These are phyloP conservation scores for Backusella circina DNA, from an alignment of 192 early-diverging fungal genomes.

Conservation along the genomic window DNA sequence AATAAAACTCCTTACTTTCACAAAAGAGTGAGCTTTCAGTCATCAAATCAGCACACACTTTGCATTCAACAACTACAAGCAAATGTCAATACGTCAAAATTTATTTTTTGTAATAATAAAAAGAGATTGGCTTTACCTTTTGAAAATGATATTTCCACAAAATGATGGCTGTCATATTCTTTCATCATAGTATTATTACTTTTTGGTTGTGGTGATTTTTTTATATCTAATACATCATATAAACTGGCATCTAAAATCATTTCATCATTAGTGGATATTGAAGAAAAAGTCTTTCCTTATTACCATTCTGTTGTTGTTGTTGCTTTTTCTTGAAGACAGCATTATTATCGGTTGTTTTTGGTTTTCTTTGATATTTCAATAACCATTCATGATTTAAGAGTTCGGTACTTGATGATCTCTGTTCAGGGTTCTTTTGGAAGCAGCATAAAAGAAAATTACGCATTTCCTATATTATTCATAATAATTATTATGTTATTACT, in stretches of 20 bases:
- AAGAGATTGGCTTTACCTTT: conserved; percentile 37
- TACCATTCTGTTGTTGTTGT: neutral
- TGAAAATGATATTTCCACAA: conserved; percentile 53
- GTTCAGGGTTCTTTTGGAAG: conserved; percentile 76
- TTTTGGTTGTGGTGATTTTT: neutral
- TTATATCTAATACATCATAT: neutral
- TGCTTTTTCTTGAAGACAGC: neutral
- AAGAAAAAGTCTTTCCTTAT: neutral
- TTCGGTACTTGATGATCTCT: conserved; percentile 66
- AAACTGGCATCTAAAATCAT: neutral
- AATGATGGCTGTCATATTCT: conserved; percentile 35
- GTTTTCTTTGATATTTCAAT: conserved; percentile 26
- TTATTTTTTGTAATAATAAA: neutral
- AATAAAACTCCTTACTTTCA: conserved; percentile 33
- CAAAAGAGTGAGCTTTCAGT: conserved; percentile 47
- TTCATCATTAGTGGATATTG: no score
- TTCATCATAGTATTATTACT: neutral
- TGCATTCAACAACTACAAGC: conserved; percentile 45
- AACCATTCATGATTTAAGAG: conserved; percentile 85
- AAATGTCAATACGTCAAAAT: conserved; percentile 7
- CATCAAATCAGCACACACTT: conserved; percentile 42
- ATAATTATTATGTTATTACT: neutral
- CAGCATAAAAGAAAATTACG: conserved; percentile 78
- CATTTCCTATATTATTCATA: conserved; percentile 46
- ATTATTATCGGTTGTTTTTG: neutral